phyloP scores from a whole-genome alignment of 2,329 filamentous ascomycete species.

The Hypoxylon sp. region DNA sequence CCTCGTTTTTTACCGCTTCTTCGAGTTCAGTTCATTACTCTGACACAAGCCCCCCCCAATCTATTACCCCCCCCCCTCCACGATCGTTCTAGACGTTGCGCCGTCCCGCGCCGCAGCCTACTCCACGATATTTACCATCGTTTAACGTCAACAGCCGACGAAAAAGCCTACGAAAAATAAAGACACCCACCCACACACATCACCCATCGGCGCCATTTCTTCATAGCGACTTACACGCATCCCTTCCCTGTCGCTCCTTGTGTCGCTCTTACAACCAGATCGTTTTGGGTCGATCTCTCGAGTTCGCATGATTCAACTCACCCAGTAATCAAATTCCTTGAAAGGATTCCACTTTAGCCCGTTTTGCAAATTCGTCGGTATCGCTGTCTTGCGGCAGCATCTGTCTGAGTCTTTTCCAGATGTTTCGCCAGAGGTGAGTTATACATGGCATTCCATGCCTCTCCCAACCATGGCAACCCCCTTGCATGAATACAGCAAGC shows the following conservation, averaged over 20 bases:
- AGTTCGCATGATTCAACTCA: constrained; percentile 27
- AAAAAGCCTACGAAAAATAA: constrained; percentile 27
- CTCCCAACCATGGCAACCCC: constrained; percentile 14
- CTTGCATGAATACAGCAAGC: constrained; percentile 24
- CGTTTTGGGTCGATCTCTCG: constrained; percentile 10
- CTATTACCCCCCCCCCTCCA: constrained; percentile 27
- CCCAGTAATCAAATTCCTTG: constrained; percentile 13
- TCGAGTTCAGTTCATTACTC: constrained; percentile 35
- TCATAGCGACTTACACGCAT: constrained; percentile 26
- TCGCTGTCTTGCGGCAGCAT: constrained; percentile 45
- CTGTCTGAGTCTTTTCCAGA: constrained; percentile 38
- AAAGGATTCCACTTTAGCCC: constrained; percentile 19
- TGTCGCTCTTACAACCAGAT: constrained; percentile 14
- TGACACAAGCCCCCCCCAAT: constrained; percentile 33
- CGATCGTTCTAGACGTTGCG: constrained; percentile 38
- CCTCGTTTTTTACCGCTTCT: constrained; percentile 32
- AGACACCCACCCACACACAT: constrained; percentile 17
- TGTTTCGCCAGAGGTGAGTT: constrained; percentile 48
- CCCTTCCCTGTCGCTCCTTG: constrained; percentile 4
- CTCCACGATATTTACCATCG: constrained; percentile 35
- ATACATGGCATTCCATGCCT: constrained; percentile 18
- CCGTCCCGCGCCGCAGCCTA: constrained; percentile 26
- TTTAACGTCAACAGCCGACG: constrained; percentile 29
- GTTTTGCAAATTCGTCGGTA: constrained; percentile 38
- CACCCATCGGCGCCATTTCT: constrained; percentile 10